Percentiles rank a stretch among this genome's conserved stretches.
Evolutionary conservation across 2,329 filamentous ascomycete genomes (phyloP).

Genomic region (Lasiodiplodia sp.): DNA sequence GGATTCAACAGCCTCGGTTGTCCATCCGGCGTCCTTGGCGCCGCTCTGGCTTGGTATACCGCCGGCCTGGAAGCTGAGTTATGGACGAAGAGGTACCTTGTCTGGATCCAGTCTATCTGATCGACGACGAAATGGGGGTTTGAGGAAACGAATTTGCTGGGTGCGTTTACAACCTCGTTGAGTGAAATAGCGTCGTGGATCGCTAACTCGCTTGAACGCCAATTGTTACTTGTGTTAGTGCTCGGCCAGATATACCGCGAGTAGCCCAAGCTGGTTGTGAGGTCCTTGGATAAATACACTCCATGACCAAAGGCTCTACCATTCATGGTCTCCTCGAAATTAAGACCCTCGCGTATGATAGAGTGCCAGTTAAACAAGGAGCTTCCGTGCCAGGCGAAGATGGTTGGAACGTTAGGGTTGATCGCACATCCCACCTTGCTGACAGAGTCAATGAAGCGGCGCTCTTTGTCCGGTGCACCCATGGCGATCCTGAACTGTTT

Average conservation of each 20-base stretch:
- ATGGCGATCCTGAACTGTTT: slow-evolving; percentile 88
- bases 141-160: slow-evolving; percentile 64
- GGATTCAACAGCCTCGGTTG: not conserved
- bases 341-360: slow-evolving; percentile 82
- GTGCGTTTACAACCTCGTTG: slow-evolving; percentile 84
- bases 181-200: slow-evolving; percentile 71
- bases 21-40: not conserved
- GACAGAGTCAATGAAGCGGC: slow-evolving; percentile 72
- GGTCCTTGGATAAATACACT: slow-evolving; percentile 76
- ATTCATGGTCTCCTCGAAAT: slow-evolving; percentile 69
- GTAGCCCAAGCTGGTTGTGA: slow-evolving; percentile 65
- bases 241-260: slow-evolving; percentile 31
- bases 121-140: slow-evolving; percentile 74
- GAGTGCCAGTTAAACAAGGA: slow-evolving; percentile 82
- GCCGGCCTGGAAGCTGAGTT: no score
- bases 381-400: slow-evolving; percentile 91
- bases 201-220: slow-evolving; percentile 72
- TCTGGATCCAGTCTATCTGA: slow-evolving; percentile 86
- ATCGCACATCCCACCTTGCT: slow-evolving; percentile 52
- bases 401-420: slow-evolving; percentile 65
- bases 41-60: not conserved
- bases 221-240: slow-evolving; percentile 43
- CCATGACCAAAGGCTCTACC: slow-evolving; percentile 80
- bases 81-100: slow-evolving; percentile 78
- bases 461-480: slow-evolving; percentile 88